A percentile compares a stretch with the other conserved stretches of the same genome.
phyloP scores from a whole-genome alignment of 2,329 filamentous ascomycete species.

The Epichloe glyceriae region DNA sequence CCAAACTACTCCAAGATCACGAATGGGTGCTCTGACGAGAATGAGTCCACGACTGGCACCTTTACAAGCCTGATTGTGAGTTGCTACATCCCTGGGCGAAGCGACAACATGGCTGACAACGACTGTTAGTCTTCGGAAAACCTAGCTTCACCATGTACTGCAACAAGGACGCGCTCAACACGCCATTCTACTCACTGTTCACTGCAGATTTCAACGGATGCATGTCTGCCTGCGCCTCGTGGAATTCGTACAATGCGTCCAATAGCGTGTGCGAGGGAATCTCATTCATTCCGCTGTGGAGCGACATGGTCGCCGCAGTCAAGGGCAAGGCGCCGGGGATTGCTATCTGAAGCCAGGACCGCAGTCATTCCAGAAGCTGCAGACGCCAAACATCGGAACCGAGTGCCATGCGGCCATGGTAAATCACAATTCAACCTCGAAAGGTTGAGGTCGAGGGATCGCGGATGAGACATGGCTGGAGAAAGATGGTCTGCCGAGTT shows the following conservation, averaged over 20 bases:
- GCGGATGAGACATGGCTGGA: not conserved
- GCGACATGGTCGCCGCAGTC: not conserved
- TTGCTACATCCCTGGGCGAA: not conserved
- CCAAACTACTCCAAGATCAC: conserved; percentile 17
- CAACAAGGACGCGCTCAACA: conserved; percentile 27
- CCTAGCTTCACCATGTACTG: conserved; percentile 29
- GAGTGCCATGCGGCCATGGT: conserved; percentile 1
- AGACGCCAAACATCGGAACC: conserved; percentile 3
- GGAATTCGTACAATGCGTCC: conserved; percentile 9
- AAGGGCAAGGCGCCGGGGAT: conserved; percentile 3
- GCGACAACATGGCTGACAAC: not conserved
- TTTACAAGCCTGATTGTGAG: not conserved
- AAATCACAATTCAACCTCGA: not conserved
- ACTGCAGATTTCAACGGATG: conserved; percentile 29
- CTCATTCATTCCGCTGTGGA: conserved; percentile 10
- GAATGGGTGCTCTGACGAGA: conserved; percentile 25
- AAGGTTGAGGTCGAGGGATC: not conserved
- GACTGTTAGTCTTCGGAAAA: conserved; percentile 21
- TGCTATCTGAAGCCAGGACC: conserved; percentile 6
- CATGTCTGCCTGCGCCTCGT: conserved; percentile 34
- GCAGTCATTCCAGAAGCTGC: not conserved
- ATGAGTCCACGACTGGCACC: conserved; percentile 20
- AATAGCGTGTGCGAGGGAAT: conserved; percentile 7
- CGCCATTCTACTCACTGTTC: conserved; percentile 28
- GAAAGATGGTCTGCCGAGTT: not conserved